Percentiles rank a stretch among this genome's conserved stretches.
These are phyloP conservation scores for Rubia tinctorum DNA, from an alignment of 305 asterid species.

Conservation along the genomic window DNA sequence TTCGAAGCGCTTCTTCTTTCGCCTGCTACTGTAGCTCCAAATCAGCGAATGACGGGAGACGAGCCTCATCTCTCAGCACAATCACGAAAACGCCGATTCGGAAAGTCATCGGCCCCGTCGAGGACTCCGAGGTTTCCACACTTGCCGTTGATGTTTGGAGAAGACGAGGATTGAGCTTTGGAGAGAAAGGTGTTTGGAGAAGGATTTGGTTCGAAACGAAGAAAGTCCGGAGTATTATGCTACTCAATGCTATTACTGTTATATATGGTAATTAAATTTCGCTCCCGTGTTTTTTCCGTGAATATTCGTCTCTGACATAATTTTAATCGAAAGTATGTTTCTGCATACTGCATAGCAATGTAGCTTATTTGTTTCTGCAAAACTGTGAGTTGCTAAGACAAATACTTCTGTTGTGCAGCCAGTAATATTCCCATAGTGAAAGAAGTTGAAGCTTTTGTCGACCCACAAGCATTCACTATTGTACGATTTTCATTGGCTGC, in stretches of 20 bases:
- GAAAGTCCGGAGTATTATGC: slow-evolving; percentile 59
- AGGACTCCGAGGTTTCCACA: slow-evolving; percentile 13
- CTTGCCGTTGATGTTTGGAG: not conserved
- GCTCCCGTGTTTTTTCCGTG: slow-evolving; percentile 3
- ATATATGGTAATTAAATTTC: slow-evolving; percentile 47
- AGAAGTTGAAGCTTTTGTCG: slow-evolving; percentile 68
- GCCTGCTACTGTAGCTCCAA: slow-evolving; percentile 13
- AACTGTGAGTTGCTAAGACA: not conserved
- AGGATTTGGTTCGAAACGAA: slow-evolving; percentile 39
- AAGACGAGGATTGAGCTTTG: slow-evolving; percentile 27
- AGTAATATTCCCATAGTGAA: slow-evolving; percentile 81
- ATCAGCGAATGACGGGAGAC: not conserved
- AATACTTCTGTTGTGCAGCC: slow-evolving; percentile 34
- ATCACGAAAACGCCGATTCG: not conserved
- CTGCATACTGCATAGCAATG: not conserved
- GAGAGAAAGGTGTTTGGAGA: slow-evolving; percentile 49
- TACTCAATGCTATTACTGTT: slow-evolving; percentile 62
- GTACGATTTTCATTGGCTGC: slow-evolving; percentile 66
- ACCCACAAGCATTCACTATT: slow-evolving; percentile 68
- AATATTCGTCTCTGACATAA: not conserved
- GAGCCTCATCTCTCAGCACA: not conserved
- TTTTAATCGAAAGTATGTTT: too few species aligned
- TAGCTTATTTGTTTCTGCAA: not conserved
- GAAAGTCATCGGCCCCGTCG: slow-evolving; percentile 3
- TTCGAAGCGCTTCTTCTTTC: slow-evolving; percentile 1